phyloP scores from a whole-genome alignment of 805 yeast genomes.

The Schwanniomyces yamadae region DNA sequence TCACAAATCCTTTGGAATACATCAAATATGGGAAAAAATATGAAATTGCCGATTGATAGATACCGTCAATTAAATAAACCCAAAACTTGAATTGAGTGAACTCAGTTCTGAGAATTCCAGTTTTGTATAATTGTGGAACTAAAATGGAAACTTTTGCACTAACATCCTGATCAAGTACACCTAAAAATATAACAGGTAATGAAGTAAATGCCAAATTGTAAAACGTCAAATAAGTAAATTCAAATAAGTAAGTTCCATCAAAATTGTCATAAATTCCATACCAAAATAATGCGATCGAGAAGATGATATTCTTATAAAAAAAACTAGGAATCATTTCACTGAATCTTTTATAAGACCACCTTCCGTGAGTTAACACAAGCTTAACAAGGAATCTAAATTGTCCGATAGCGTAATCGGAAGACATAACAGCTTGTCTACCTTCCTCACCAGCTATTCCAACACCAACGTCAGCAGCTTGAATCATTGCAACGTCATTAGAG shows the following conservation, averaged over 20 bases:
- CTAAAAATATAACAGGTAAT: conserved; percentile 73
- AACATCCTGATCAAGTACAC: conserved; percentile 81
- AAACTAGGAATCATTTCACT: conserved; percentile 83
- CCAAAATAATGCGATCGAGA: conserved; percentile 75
- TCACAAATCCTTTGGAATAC: conserved; percentile 28
- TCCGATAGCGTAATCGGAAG: conserved; percentile 82
- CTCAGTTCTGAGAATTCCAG: conserved; percentile 70
- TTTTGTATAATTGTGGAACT: conserved; percentile 72
- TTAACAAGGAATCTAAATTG: conserved; percentile 73
- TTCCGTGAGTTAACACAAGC: conserved; percentile 71
- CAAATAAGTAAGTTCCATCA: conserved; percentile 78
- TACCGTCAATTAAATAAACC: conserved; percentile 74
- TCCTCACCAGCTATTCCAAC: conserved; percentile 92
- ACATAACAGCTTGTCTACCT: conserved; percentile 87
- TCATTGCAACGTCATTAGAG: conserved; percentile 88
- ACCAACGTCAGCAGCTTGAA: conserved; percentile 84
- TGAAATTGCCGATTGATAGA: conserved; percentile 70
- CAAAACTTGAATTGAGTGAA: conserved; percentile 69
- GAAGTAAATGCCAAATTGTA: conserved; percentile 83
- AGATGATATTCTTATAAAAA: conserved; percentile 76
- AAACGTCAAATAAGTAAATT: conserved; percentile 77
- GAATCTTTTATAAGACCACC: conserved; percentile 83
- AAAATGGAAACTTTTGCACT: conserved; percentile 63
- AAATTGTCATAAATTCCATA: conserved; percentile 71
- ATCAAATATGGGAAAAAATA: conserved; percentile 71